phyloP scores from a whole-genome alignment of 176 grass and related monocot genomes.

The Ensete glaucum region DNA sequence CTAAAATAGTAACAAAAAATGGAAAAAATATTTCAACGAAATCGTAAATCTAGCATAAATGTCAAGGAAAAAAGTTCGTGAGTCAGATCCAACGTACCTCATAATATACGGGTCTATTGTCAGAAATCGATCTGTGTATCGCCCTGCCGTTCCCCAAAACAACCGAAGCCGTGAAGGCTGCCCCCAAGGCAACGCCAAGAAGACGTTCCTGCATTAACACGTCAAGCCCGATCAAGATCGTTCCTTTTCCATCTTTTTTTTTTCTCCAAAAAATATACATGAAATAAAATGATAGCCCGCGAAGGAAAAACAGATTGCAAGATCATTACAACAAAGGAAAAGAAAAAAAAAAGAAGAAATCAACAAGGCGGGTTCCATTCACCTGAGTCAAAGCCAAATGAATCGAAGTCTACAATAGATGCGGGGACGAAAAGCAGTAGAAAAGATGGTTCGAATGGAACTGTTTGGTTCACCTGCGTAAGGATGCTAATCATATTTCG shows the following conservation, averaged over 20 bases:
- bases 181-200: constrained; percentile 35
- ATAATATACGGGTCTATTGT: constrained; percentile 11
- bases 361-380: too few relatives aligned
- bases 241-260: neutral
- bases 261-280: too few relatives aligned
- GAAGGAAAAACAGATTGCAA: too few relatives aligned
- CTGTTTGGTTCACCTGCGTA: constrained; percentile 24
- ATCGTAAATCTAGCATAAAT: neutral
- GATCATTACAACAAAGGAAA: too few relatives aligned
- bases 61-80: neutral
- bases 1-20: neutral
- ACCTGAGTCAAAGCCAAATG: too few relatives aligned
- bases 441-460: neutral
- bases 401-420: too few relatives aligned
- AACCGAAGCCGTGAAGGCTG: constrained; percentile 18
- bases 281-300: too few relatives aligned
- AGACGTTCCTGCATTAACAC: constrained; percentile 31
- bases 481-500: constrained; percentile 35
- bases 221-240: neutral
- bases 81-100: constrained; percentile 22
- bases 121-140: constrained; percentile 8
- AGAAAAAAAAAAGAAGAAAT: too few relatives aligned
- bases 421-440: neutral
- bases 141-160: constrained; percentile 29
- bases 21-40: neutral